Conservation (phyloP, 805 yeast species). For the Candida suzukii region DNA sequence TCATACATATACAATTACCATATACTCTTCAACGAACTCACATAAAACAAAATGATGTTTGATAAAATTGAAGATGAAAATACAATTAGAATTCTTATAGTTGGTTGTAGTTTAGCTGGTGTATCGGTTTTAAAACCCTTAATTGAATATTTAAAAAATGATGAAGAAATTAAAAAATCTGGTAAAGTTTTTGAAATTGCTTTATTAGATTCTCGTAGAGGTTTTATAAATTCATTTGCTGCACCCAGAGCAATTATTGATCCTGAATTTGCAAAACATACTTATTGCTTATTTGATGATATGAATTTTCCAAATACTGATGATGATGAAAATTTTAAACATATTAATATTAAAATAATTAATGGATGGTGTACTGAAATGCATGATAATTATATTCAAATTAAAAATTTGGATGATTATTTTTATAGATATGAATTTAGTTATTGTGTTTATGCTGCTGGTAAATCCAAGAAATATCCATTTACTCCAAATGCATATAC, state of each 20-base stretch:
- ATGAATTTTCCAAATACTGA: constrained; percentile 3
- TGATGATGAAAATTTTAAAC: not conserved
- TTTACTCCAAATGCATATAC: constrained; percentile 41
- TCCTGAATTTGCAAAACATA: constrained; percentile 27
- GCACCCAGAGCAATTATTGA: constrained; percentile 32
- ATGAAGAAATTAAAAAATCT: not conserved
- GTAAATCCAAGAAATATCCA: constrained; percentile 46
- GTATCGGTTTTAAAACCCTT: constrained; percentile 1
- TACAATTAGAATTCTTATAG: not conserved
- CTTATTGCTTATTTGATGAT: constrained; percentile 23
- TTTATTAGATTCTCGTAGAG: constrained; percentile 33
- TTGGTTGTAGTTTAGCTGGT: constrained; percentile 1
- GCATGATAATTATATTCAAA: not conserved
- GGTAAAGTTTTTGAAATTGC: constrained; percentile 17
- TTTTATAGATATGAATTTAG: constrained; percentile 28
- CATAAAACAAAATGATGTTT: not conserved
- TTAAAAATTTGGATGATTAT: constrained; percentile 1
- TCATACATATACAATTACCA: too few relatives aligned
- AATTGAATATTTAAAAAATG: not conserved
- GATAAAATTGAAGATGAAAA: not conserved
- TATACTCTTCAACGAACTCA: too few relatives aligned
- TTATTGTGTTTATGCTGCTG: constrained; percentile 40
- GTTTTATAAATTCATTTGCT: constrained; percentile 33
- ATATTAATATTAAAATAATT: constrained; percentile 4
- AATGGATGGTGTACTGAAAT: constrained; percentile 10